Evolutionary conservation across 2,329 filamentous ascomycete genomes (phyloP).

Genomic region (Cladosporium phlei): DNA sequence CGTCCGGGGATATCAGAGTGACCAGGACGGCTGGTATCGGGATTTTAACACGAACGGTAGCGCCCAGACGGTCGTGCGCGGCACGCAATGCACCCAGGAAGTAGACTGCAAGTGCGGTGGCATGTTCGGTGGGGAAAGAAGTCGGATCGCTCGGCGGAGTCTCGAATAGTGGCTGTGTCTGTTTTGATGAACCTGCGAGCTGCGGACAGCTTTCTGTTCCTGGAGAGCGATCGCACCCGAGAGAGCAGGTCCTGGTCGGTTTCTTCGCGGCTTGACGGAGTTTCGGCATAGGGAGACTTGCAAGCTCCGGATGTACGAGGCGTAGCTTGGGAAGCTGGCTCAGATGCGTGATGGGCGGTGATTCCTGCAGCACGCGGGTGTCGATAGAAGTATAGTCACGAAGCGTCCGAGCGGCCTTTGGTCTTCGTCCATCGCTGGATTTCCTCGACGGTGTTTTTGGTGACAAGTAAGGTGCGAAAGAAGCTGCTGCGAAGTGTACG

Average conservation of each 20-base stretch:
- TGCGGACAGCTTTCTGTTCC: conserved; percentile 16
- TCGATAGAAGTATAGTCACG: background rate
- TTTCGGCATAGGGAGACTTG: conserved; percentile 20
- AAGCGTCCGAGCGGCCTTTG: background rate
- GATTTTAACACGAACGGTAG: conserved; percentile 12
- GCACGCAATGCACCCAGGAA: background rate
- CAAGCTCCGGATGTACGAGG: conserved; percentile 27
- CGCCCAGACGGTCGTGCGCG: background rate
- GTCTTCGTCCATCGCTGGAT: background rate
- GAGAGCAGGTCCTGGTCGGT: conserved; percentile 16
- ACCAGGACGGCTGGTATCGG: conserved; percentile 18
- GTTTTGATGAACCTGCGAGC: background rate
- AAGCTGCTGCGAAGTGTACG: background rate
- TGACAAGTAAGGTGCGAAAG: conserved; percentile 12
- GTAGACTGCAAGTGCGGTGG: background rate
- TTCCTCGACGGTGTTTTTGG: conserved; percentile 7
- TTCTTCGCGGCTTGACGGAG: background rate
- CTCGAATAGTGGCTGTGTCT: background rate
- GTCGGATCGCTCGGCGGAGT: background rate
- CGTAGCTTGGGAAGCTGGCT: conserved; percentile 24
- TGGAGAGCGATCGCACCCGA: conserved; percentile 19
- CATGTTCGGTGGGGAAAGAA: background rate
- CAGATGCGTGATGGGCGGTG: conserved; percentile 12
- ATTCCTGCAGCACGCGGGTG: background rate
- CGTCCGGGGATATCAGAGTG: conserved; percentile 17